Base-by-base conservation (phyloP, 2,329 filamentous ascomycete genomes). In the Botrytis hyacinthi region DNA sequence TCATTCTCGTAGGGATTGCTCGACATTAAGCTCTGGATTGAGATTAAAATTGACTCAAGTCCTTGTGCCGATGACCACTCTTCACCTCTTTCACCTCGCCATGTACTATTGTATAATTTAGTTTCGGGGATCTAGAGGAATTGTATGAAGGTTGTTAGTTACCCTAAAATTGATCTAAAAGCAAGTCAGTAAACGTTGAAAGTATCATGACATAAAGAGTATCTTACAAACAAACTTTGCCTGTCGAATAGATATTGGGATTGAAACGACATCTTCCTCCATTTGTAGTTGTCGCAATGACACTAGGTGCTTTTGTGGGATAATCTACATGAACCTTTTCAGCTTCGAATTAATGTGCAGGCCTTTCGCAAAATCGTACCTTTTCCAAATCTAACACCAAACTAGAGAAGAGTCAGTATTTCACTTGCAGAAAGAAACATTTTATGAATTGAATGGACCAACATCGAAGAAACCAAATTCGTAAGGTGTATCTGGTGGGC, bases 391-490 rank as follows among this genome's bases (percentile, higher is more conserved):
- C 89, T 92, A 78, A 97, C 89, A 0, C 86, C 82, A 80, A 97
- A 97, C 92, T 95, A 74, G 22, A 60, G 57, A 48, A 57, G 51
- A 65, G 75, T 84, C 76, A 85, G 80, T 73, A 78, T 68, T 9
- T 48, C 14, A 66, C 32, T 7, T 48, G 18, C 14, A n/a, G 61
- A 44, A 70, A 29, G 29, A 32, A 29, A 32, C 8, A 12, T 18
- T 10, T 20, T 20, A 48, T 40, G 14, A 7, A 40, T 35, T 42
- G 46, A 2, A 51, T 37, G 35, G 37, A 81, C 86, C 74, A 82
- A 96, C 94, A 87, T 98, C 94, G 81, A 97, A 98, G 84, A 98
- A 98, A 4, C 96, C 96, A 80, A 97, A 98, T 82, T 98, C 95
- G 82, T 99, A 99, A 0, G 95, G 95, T 0, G 95, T 97, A 78